Percentiles rank a stretch among this genome's conserved stretches.
Evolutionary conservation across 2,329 filamentous ascomycete genomes (phyloP).

Genomic region (Trichoderma sp.): DNA sequence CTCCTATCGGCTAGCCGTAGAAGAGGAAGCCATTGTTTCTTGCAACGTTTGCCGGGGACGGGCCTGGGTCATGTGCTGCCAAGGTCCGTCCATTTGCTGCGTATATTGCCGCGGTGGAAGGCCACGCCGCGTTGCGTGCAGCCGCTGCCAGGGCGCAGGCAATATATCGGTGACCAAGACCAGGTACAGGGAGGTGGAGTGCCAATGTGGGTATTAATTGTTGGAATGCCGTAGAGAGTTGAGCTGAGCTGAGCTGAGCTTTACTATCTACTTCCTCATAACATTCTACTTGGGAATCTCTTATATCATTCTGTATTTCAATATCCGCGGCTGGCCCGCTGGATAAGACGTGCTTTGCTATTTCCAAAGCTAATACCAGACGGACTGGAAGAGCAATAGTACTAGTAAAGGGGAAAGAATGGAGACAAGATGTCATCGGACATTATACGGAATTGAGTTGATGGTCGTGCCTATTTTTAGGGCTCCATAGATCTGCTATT

Average conservation of each 20-base stretch:
- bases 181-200: background rate
- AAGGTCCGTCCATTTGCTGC: slow-evolving; percentile 10
- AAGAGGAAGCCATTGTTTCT: background rate
- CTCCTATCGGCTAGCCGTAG: background rate
- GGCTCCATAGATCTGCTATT: background rate
- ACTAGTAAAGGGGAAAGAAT: background rate
- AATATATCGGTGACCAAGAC: background rate
- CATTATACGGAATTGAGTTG: slow-evolving; percentile 1
- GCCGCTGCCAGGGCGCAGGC: background rate
- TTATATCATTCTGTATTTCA: background rate
- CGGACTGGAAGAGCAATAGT: background rate
- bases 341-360: background rate
- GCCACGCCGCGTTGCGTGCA: background rate
- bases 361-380: background rate
- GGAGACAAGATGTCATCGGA: background rate
- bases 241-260: background rate
- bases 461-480: slow-evolving; percentile 15
- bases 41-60: slow-evolving; percentile 15
- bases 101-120: background rate
- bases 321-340: background rate
- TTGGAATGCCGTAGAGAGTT: background rate
- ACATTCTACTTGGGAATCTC: background rate
- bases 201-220: slow-evolving; percentile 6
- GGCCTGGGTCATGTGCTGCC: slow-evolving; percentile 13
- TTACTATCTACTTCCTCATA: background rate